Conservation (phyloP, 2,329 filamentous ascomycete species). For the Fusarium sp. region DNA sequence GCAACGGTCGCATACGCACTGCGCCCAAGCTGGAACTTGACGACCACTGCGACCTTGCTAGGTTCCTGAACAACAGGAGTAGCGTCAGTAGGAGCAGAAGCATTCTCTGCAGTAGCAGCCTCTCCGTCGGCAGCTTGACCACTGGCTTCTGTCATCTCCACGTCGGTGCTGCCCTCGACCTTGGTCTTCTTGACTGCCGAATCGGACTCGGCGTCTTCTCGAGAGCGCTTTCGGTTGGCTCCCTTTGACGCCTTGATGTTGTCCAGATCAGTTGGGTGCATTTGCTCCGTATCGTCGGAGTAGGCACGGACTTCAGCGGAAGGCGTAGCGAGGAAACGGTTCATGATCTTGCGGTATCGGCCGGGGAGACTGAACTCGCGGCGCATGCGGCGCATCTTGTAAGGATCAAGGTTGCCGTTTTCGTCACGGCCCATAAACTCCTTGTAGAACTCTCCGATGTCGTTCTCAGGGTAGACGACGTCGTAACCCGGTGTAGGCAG, state of each 20-base stretch:
- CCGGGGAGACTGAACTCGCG: slow-evolving; percentile 91
- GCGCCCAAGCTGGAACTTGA: slow-evolving; percentile 80
- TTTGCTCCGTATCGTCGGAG: slow-evolving; percentile 77
- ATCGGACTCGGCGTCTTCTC: slow-evolving; percentile 30
- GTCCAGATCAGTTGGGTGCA: slow-evolving; percentile 89
- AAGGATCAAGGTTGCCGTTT: slow-evolving; percentile 83
- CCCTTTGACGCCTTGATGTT: slow-evolving; percentile 60
- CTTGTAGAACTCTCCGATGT: slow-evolving; percentile 84
- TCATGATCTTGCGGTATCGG: slow-evolving; percentile 86
- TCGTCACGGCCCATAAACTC: slow-evolving; percentile 84
- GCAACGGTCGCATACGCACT: slow-evolving; percentile 90
- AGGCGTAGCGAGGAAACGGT: slow-evolving; percentile 73
- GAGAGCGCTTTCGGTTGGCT: slow-evolving; percentile 34
- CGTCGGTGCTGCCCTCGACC: slow-evolving; percentile 37
- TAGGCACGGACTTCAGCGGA: slow-evolving; percentile 79
- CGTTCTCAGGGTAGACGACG: slow-evolving; percentile 85
- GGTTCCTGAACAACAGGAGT: slow-evolving; percentile 31
- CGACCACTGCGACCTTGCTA: slow-evolving; percentile 69
- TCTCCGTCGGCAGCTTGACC: slow-evolving; percentile 17
- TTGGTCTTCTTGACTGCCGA: slow-evolving; percentile 44
- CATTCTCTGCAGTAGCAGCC: slow-evolving; percentile 4
- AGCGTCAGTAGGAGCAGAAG: neutral
- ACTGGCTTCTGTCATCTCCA: slow-evolving; percentile 27
- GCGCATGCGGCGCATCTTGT: slow-evolving; percentile 86
- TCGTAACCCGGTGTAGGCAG: slow-evolving; percentile 94